Evolutionary conservation across 345 rosid genomes (phyloP), one percentile per base, ranked within the genome.

Genomic region (Salix viminalis): DNA sequence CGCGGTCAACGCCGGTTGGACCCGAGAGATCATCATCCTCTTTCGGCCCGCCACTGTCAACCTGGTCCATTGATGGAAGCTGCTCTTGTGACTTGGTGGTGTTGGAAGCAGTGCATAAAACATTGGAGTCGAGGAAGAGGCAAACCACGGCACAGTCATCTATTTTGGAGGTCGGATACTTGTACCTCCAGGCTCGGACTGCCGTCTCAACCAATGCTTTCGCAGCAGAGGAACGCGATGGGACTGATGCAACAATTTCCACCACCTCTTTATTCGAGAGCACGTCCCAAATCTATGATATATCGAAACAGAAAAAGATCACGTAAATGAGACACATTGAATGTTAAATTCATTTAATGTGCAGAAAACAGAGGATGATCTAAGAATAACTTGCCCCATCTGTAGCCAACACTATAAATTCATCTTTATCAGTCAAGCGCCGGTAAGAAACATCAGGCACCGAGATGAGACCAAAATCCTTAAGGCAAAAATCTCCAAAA

Each of bases 81-180:
- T 80, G 83, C 70, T 87, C 87, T 69, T 81, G 74, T 50, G 86
- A 65, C 69, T 84, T 77, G 71, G 84, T 71, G 71, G 84, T 71
- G 18, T 67, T 82, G 48, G 91, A 85, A 42, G 93, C 86, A 7
- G 88, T 75, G 14, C 87, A 83, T 32, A 84, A 19, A 64, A 80
- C 82, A 74, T 87, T 77, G 6, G 92, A 79, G 83, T 87, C 85
- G 0, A 96, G 89, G 87, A 88, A 96, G 81, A 96, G 91, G 87
- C 99, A 96, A 75, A 96, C 96, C 1, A 86, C 99, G 1, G 99
- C 99, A 72, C 99, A 96, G 82, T 96, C 99, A 69, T 96, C 99
- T 0, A 94, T 87, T 84, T 94, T 96, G 21, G 98, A 91, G 60
- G 98, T 88, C 0, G 99, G 97, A 87, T 92, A 96, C 79, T 92